These are phyloP conservation scores for Aspergillus sclerotialis DNA, from an alignment of 2,329 filamentous ascomycete genomes.

Conservation along the genomic window DNA sequence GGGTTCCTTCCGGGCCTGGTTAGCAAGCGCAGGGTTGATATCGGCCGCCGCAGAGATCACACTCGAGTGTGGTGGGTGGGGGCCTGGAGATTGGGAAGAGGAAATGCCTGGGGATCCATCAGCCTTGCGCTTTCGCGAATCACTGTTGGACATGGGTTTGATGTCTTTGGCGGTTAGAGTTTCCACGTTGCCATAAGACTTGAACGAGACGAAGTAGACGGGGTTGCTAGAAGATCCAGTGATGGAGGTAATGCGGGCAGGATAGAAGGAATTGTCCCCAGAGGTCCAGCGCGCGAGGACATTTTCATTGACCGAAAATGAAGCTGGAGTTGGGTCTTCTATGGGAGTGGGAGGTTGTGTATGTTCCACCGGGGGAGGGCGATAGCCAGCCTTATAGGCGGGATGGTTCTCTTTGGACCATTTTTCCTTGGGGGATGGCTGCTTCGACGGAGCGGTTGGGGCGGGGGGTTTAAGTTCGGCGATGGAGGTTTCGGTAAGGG, in stretches of 20 bases:
- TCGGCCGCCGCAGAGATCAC: constrained; percentile 62
- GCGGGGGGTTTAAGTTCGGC: constrained; percentile 64
- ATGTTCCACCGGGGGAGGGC: constrained; percentile 35
- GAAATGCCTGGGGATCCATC: constrained; percentile 60
- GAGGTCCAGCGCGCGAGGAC: constrained; percentile 87
- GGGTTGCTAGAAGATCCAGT: constrained; percentile 87
- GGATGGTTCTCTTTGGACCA: constrained; percentile 77
- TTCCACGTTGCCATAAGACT: constrained; percentile 75
- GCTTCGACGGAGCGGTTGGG: constrained; percentile 44
- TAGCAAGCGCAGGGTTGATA: constrained; percentile 59
- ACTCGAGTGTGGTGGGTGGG: constrained; percentile 39
- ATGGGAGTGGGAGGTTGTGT: constrained; percentile 36
- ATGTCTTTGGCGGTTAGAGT: constrained; percentile 77
- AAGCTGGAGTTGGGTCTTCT: constrained; percentile 47
- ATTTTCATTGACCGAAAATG: constrained; percentile 80
- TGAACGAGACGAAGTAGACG: constrained; percentile 92
- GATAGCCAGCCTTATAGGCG: constrained; percentile 59
- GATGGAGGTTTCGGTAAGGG: constrained; percentile 70
- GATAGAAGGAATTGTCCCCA: constrained; percentile 84
- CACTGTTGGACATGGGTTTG: constrained; percentile 61
- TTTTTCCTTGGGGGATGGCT: constrained; percentile 58
- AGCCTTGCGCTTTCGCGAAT: constrained; percentile 74
- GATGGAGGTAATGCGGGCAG: constrained; percentile 85
- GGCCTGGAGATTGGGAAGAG: constrained; percentile 33
- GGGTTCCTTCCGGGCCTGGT: constrained; percentile 57